Percentiles rank a stretch among this genome's conserved stretches.
Conservation (phyloP, 257 asterid species). For the Cruciata laevipes region DNA sequence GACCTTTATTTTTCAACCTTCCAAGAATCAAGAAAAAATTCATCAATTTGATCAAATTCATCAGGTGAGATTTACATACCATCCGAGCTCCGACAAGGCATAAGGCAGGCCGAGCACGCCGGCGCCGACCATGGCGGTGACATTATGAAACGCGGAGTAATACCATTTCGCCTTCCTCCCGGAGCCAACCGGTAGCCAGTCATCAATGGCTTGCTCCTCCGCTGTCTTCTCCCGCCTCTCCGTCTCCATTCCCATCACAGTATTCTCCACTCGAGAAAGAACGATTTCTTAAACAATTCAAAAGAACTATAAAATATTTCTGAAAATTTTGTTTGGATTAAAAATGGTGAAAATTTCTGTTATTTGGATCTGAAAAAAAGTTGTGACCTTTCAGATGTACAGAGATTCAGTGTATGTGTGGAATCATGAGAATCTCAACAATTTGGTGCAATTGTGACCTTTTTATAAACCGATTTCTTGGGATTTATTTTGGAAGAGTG, state of each 20-base stretch:
- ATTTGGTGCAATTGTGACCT: background rate
- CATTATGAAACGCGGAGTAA: constrained; percentile 64
- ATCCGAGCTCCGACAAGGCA: constrained; percentile 60
- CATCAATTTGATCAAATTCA: background rate
- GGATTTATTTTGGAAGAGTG: background rate
- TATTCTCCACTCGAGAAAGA: too few relatives aligned
- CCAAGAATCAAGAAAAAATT: too few relatives aligned
- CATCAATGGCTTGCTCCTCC: constrained; percentile 39
- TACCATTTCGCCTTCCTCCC: constrained; percentile 62
- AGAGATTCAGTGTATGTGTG: background rate
- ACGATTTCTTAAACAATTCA: too few relatives aligned
- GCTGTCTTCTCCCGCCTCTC: constrained; percentile 17
- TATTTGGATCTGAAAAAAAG: background rate
- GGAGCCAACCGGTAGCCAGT: constrained; percentile 65
- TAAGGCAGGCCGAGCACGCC: constrained; percentile 64
- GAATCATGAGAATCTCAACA: background rate
- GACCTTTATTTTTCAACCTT: background rate
- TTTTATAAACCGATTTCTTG: background rate
- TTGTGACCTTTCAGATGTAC: background rate
- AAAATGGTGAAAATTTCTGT: background rate
- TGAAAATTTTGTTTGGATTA: too few relatives aligned
- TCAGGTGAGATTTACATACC: constrained; percentile 22
- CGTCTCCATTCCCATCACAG: background rate
- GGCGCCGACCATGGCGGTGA: constrained; percentile 86
- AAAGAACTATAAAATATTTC: too few relatives aligned